Conservation (phyloP, 2,329 filamentous ascomycete genomes). For the Escovopsis sp. region DNA sequence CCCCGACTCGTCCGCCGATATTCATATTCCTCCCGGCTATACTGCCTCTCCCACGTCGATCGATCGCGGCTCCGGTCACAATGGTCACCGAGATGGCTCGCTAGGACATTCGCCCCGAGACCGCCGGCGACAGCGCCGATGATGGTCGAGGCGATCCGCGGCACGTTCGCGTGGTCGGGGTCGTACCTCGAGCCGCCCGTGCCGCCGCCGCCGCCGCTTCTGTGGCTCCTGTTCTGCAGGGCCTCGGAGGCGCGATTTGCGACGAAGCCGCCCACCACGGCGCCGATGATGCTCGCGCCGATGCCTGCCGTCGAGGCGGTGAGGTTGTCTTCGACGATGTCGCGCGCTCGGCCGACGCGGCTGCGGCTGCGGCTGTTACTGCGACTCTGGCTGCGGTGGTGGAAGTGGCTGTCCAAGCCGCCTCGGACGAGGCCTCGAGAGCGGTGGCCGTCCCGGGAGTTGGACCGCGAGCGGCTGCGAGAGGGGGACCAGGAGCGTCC, state of each 20-base stretch:
- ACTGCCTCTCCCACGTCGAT: conserved; percentile 20
- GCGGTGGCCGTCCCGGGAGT: conserved; percentile 12
- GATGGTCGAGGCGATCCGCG: conserved; percentile 30
- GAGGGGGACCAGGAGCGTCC: conserved; percentile 8
- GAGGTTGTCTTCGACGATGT: conserved; percentile 31
- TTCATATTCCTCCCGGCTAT: conserved; percentile 11
- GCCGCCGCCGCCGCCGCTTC: conserved; percentile 5
- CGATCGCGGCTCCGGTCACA: conserved; percentile 18
- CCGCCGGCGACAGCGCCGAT: conserved; percentile 41
- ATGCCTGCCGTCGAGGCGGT: conserved; percentile 33
- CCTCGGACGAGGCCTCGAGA: conserved; percentile 3
- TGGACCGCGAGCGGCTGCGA: conserved; percentile 11
- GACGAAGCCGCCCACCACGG: conserved; percentile 39
- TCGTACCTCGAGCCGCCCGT: conserved; percentile 8
- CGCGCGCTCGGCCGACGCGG: conserved; percentile 25
- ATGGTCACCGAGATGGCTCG: conserved; percentile 27
- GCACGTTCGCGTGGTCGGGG: conserved; percentile 15
- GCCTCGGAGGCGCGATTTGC: conserved; percentile 33
- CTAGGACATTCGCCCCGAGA: conserved; percentile 36
- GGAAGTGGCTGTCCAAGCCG: conserved; percentile 3
- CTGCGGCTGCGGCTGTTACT: conserved; percentile 6
- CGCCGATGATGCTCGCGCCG: conserved; percentile 36
- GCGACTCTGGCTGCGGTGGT: conserved; percentile 3
- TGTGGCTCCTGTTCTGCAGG: conserved; percentile 16
- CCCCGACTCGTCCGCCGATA: conserved; percentile 7